Percentiles rank a stretch among this genome's conserved stretches.
phyloP scores from a whole-genome alignment of 2,329 filamentous ascomycete genomes.

The Xylaria sp. region DNA sequence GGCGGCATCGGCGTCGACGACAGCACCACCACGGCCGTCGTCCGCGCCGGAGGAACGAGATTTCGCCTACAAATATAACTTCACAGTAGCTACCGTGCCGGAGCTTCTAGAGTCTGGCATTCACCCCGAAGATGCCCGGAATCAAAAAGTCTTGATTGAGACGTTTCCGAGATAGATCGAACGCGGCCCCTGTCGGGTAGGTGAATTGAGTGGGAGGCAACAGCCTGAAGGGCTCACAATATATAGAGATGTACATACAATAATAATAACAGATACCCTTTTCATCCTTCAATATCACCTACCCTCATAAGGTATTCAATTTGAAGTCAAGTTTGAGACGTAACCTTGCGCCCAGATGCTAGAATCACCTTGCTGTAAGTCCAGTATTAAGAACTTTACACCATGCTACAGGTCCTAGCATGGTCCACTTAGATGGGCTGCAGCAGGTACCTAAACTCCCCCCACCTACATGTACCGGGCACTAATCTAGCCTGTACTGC shows the following conservation, averaged over 20 bases:
- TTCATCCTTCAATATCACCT: slow-evolving; percentile 1
- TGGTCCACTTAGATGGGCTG: neutral
- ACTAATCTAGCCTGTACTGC: neutral
- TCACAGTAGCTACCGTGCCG: slow-evolving; percentile 30
- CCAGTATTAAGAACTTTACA: no score
- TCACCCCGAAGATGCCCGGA: slow-evolving; percentile 38
- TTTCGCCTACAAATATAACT: slow-evolving; percentile 38
- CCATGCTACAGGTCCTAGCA: neutral
- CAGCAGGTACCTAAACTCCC: neutral
- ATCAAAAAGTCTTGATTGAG: slow-evolving; percentile 39
- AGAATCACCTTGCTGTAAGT: neutral
- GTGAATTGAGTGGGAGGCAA: neutral
- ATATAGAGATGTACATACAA: slow-evolving; percentile 9
- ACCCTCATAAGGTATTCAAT: neutral
- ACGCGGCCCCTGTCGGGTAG: neutral
- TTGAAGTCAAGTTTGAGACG: neutral
- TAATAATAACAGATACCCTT: slow-evolving; percentile 33
- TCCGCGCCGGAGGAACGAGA: slow-evolving; percentile 32
- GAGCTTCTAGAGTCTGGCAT: slow-evolving; percentile 33
- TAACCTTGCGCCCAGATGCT: neutral
- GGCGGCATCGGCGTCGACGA: neutral
- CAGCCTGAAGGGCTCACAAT: neutral
- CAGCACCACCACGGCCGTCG: slow-evolving; percentile 6
- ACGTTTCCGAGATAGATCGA: slow-evolving; percentile 32
- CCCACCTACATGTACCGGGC: neutral